Evolutionary conservation across 805 yeast genomes (phyloP).

Genomic region (Candida verbasci): DNA sequence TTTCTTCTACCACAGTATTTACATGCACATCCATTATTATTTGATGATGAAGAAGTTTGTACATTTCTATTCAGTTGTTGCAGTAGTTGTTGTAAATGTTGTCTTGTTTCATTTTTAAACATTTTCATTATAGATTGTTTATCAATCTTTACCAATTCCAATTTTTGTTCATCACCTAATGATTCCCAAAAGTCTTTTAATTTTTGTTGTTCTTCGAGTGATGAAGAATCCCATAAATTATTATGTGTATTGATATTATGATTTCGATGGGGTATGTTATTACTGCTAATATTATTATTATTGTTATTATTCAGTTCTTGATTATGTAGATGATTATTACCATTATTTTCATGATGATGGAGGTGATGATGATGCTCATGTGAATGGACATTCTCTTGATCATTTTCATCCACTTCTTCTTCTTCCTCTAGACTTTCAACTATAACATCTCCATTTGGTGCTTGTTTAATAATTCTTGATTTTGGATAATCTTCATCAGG

Average conservation of each 20-base stretch:
- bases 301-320: conserved; percentile 5
- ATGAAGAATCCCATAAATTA: conserved; percentile 44
- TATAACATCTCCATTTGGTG: conserved; percentile 71
- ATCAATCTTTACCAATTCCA: conserved; percentile 59
- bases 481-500: conserved; percentile 65
- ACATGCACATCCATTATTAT: conserved; percentile 54
- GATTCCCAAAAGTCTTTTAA: conserved; percentile 63
- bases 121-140: conserved; percentile 63
- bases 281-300: too few relatives aligned
- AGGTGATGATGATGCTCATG: conserved; percentile 13
- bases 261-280: too few relatives aligned
- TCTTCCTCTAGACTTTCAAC: conserved; percentile 52
- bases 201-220: conserved; percentile 48
- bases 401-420: conserved; percentile 20
- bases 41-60: conserved; percentile 1
- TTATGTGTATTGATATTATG: conserved; percentile 1
- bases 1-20: conserved; percentile 74
- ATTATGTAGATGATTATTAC: conserved; percentile 7
- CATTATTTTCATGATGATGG: conserved; percentile 10
- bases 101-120: conserved; percentile 43
- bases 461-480: conserved; percentile 66
- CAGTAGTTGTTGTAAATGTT: conserved; percentile 8
- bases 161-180: conserved; percentile 55
- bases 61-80: conserved; percentile 22
- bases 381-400: conserved; percentile 1